Evolutionary conservation across 2,329 filamentous ascomycete species (phyloP), one percentile per base, ranked within the genome.

Genomic region (Gyromitra esculenta): DNA sequence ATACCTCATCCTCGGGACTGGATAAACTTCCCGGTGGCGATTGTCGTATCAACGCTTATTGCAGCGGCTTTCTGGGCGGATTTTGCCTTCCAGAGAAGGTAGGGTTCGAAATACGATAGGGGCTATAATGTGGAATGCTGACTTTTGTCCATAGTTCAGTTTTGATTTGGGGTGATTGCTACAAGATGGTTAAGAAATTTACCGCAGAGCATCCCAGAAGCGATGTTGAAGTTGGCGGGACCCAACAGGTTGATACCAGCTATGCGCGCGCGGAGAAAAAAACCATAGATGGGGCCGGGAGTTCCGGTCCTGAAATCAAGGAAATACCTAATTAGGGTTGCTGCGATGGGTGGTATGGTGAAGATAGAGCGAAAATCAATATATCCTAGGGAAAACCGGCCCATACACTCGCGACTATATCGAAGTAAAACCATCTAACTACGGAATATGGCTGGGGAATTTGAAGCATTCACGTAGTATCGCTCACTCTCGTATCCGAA

Each of bases 1-100:
- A 56, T 67, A 41, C 64, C 64, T 3, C 48, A 56, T 35, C 64
- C 64, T 15, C 50, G 18, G 5, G n/a, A n/a, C 13, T 68, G 64
- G 64, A 3, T 11, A 15, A 1, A 57, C 5, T 68, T 45, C n/a
- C 48, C 31, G 35, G 48, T 67, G 6, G 48, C 64, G 7, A 11
- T 6, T 54, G 25, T 41, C 25, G 50, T 67, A 54, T 54, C 64
- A 18, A 5, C 21, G 35, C 13, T 6, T 56, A 35, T 67, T 25
- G 50, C 64, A 15, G 31, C n/a, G 21, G 50, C 50, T 54, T 54
- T 54, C 9, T 54, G 50, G 50, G 8, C 5, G 9, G 50, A 54
- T 54, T 54, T 54, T 13, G 50, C 50, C 18, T 54, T 54, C 50
- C 50, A 54, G 13, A 54, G 50, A 25, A 54, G 50, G 50, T 54